These are phyloP conservation scores for Serendipita indica DNA, from an alignment of 768 basidiomycete species.

Conservation along the genomic window DNA sequence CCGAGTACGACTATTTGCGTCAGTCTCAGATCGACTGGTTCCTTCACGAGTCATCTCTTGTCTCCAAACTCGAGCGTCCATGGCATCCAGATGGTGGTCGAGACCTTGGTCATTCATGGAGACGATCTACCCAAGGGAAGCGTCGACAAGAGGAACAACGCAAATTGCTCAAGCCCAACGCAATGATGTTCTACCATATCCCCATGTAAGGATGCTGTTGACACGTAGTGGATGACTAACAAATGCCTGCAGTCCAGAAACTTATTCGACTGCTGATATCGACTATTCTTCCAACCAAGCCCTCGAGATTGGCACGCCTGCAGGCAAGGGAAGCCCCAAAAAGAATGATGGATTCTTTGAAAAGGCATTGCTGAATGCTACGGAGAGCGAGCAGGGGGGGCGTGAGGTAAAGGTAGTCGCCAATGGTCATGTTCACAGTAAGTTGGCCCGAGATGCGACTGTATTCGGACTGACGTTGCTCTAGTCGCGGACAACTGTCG, in stretches of 20 bases:
- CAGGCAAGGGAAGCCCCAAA: constrained; percentile 54
- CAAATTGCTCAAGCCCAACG: constrained; percentile 81
- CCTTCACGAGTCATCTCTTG: constrained; percentile 62
- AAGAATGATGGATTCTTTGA: constrained; percentile 72
- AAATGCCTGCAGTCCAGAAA: constrained; percentile 41
- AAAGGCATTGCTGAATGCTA: constrained; percentile 56
- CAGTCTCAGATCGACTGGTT: constrained; percentile 86
- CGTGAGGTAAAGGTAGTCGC: constrained; percentile 76
- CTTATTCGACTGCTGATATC: constrained; percentile 54
- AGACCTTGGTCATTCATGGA: constrained; percentile 55
- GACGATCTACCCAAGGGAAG: constrained; percentile 3
- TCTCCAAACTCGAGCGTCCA: constrained; percentile 56
- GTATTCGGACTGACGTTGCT: not conserved
- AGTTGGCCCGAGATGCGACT: constrained; percentile 17
- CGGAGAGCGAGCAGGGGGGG: constrained; percentile 51
- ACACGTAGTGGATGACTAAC: not conserved
- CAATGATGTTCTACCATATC: constrained; percentile 96
- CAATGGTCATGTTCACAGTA: constrained; percentile 84
- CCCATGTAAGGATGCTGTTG: constrained; percentile 45
- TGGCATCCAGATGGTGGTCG: constrained; percentile 62
- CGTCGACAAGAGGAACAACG: constrained; percentile 32
- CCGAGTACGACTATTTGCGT: constrained; percentile 78
- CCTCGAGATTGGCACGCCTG: constrained; percentile 57
- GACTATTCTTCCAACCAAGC: constrained; percentile 42
- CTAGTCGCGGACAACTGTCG: constrained; percentile 79